Base-by-base conservation (phyloP, 352 stramenopile species). In the Phytophthora pini region DNA sequence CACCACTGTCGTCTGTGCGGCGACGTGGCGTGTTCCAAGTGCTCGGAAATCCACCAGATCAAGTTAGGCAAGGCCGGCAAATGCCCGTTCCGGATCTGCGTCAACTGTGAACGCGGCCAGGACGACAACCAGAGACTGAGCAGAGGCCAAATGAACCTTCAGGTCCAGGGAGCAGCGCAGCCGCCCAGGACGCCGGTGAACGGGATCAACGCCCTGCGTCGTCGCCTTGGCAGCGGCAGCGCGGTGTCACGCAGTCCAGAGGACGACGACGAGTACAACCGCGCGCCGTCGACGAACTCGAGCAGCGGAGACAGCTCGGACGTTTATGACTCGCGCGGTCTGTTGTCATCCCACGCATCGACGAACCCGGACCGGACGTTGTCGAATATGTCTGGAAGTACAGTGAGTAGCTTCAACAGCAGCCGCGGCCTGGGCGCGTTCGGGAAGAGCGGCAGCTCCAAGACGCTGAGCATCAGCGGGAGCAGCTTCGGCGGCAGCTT, bases 1-100 rank as follows among this genome's bases (percentile, higher is more conserved):
- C 84, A 93, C 57, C 84, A 93, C 61, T 93, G 84, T 45, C 82
- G 84, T 2, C 76, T 93, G 0, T 93, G 84, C 56, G 82, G 84
- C 4, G 82, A 92, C 55, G 76, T 90, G 5, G 76, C 80, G 43
- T 93, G 84, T 26, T 83, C 81, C 48, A 91, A 91, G 55, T 94
- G 86, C 69, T 91, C 78, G 22, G 67, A 75, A 3, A 70, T 89
- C 10, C 82, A 87, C 46, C 71, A 87, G 49, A 80, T 91, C 41
- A 82, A 82, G 43, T 57, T 90, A 0, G 76, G 76, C 10, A 84
- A 83, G 49, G 72, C 80, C 12, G 78, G 75, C 36, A 87, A 80
- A 44, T 74, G 61, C 12, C 75, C 82, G 17, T 82, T 91, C 34
- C 82, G 82, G 24, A 89, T 91, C 50, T 91, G 82, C 48, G 49